A percentile compares a stretch with the other conserved stretches of the same genome.
Evolutionary conservation across 495 filamentous ascomycete genomes (phyloP).

Genomic region (Trichodelitschia bisporula): DNA sequence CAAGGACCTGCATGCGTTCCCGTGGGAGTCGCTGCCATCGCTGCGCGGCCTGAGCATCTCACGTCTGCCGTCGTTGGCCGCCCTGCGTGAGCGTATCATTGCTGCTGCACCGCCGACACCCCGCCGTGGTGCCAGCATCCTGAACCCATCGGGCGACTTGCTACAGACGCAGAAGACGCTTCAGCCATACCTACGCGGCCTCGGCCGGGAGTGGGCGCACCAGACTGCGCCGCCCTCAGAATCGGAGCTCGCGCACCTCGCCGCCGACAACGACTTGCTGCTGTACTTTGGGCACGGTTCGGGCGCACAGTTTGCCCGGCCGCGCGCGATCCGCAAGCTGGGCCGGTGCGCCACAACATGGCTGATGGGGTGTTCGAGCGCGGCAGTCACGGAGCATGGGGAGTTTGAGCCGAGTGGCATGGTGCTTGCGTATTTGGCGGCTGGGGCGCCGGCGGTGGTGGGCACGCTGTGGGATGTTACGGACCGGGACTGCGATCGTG

Average conservation of each 20-base stretch:
- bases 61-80: constrained; percentile 59
- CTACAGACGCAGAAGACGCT: constrained; percentile 55
- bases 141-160: constrained; percentile 71
- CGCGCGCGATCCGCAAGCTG: constrained; percentile 50
- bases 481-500: constrained; percentile 85
- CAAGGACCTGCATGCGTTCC: constrained; percentile 68
- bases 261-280: constrained; percentile 38
- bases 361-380: constrained; percentile 81
- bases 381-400: constrained; percentile 49
- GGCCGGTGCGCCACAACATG: constrained; percentile 48
- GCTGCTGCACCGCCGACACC: constrained; percentile 8
- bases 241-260: constrained; percentile 38
- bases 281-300: constrained; percentile 93
- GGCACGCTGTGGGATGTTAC: constrained; percentile 96
- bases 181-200: constrained; percentile 27
- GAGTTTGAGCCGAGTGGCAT: constrained; percentile 77
- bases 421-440: constrained; percentile 73
- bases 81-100: constrained; percentile 34
- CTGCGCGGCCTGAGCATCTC: constrained; percentile 57
- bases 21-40: constrained; percentile 88
- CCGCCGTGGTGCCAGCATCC: constrained; percentile 56
- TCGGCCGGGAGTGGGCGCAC: constrained; percentile 31
- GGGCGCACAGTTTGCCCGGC: constrained; percentile 80
- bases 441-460: constrained; percentile 46
- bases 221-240: constrained; percentile 30